phyloP scores from a whole-genome alignment of 2,329 filamentous ascomycete species.

The Davidsoniella eucalypti region DNA sequence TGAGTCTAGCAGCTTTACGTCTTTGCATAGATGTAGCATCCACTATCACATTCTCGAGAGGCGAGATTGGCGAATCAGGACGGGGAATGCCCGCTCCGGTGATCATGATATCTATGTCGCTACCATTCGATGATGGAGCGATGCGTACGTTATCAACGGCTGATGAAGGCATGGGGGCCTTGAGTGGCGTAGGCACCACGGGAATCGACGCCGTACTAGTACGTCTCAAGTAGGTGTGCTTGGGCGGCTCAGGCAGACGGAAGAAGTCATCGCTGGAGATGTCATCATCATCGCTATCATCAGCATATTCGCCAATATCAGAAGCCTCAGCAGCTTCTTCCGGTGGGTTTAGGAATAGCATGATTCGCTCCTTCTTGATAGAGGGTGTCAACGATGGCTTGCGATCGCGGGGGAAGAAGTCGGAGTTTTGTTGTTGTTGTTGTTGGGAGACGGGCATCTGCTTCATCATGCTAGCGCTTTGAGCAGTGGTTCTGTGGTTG shows the following conservation, averaged over 20 bases:
- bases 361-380: constrained; percentile 10
- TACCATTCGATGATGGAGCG: constrained; percentile 1
- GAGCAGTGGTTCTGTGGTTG: background rate
- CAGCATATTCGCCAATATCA: constrained; percentile 5
- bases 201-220: constrained; percentile 1
- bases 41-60: constrained; percentile 13
- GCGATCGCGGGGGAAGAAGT: constrained; percentile 1
- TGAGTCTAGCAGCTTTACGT: constrained; percentile 26
- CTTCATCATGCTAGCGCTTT: background rate
- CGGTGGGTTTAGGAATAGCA: constrained; percentile 11
- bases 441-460: constrained; percentile 12
- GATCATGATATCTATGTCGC: constrained; percentile 1
- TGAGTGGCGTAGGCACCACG: constrained; percentile 7
- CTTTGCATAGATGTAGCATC: constrained; percentile 17
- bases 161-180: constrained; percentile 14
- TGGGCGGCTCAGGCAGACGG: constrained; percentile 12
- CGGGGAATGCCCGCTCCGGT: constrained; percentile 19
- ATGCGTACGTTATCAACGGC: constrained; percentile 2
- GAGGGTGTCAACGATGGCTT: constrained; percentile 7
- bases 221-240: constrained; percentile 3
- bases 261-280: constrained; percentile 14
- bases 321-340: constrained; percentile 9
- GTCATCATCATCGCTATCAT: constrained; percentile 16
- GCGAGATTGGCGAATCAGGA: constrained; percentile 22
- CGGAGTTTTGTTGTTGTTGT: constrained; percentile 8